Conservation (phyloP, 2,329 filamentous ascomycete species). For the Polychaeton citri region DNA sequence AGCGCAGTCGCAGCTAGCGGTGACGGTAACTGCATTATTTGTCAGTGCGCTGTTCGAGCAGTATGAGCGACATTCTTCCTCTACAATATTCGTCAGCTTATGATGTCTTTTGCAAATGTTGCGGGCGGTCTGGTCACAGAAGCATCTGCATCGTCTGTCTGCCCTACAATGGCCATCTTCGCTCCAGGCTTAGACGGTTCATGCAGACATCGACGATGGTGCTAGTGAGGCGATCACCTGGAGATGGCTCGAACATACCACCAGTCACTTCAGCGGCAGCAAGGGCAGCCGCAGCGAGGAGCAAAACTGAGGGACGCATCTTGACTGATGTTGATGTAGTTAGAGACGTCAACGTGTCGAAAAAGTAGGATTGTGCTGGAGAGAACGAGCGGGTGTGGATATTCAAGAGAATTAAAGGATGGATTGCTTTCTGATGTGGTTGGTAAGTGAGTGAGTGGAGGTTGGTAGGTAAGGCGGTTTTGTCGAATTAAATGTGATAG, state of each 20-base stretch:
- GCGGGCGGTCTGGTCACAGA: no score
- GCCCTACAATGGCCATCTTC: no score
- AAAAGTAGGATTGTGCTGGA: neutral
- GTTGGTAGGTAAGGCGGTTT: no score
- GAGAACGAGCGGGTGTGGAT: neutral
- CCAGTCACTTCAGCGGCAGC: neutral
- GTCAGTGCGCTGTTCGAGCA: neutral
- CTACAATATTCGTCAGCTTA: no score
- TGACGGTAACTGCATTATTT: neutral
- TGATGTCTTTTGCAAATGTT: no score
- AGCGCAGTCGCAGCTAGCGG: neutral
- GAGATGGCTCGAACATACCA: neutral
- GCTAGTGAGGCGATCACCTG: neutral
- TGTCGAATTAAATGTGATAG: no score
- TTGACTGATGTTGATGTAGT: neutral
- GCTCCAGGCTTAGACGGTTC: neutral
- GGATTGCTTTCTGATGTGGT: neutral
- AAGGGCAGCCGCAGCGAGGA: neutral
- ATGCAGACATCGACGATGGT: neutral
- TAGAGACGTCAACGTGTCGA: neutral
- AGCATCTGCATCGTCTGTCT: no score
- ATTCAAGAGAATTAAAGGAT: neutral
- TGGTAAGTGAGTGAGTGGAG: no score
- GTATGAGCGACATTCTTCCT: neutral
- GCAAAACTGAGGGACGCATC: neutral